Evolutionary conservation across 441 rosid genomes (phyloP).

Genomic region (Raphanus hybrid): DNA sequence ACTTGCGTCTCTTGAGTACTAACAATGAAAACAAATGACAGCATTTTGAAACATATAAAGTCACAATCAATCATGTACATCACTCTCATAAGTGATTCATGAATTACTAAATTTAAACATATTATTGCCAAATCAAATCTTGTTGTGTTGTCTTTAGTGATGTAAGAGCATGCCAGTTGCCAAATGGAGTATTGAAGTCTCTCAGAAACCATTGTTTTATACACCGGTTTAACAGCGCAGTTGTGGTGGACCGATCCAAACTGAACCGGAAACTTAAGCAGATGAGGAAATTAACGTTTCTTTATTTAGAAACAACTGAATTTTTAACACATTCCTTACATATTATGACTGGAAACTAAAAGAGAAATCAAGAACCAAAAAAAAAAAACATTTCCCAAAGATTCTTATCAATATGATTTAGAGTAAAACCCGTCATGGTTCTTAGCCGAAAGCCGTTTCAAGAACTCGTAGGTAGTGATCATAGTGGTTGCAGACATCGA

Average conservation of each 20-base stretch:
- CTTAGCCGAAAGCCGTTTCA: slow-evolving; percentile 80
- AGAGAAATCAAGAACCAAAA: slow-evolving; percentile 23
- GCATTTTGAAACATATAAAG: slow-evolving; percentile 19
- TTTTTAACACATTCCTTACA: slow-evolving; percentile 39
- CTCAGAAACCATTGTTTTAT: background rate
- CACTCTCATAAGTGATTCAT: slow-evolving; percentile 32
- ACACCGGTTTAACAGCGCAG: background rate
- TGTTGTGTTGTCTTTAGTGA: slow-evolving; percentile 10
- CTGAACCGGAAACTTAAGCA: background rate
- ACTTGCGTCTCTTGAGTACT: slow-evolving; percentile 33
- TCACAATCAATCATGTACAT: slow-evolving; percentile 13
- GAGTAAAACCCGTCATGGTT: slow-evolving; percentile 52
- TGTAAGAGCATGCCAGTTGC: slow-evolving; percentile 9
- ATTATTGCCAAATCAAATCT: slow-evolving; percentile 32
- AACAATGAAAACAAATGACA: slow-evolving; percentile 17
- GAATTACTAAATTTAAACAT: slow-evolving; percentile 32
- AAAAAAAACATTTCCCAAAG: slow-evolving; percentile 21
- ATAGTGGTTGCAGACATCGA: slow-evolving; percentile 93
- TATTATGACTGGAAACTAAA: slow-evolving; percentile 24
- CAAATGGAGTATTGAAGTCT: slow-evolving; percentile 16
- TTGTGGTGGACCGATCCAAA: background rate
- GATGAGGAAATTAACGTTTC: slow-evolving; percentile 11
- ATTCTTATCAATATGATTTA: slow-evolving; percentile 38
- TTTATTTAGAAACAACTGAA: slow-evolving; percentile 40
- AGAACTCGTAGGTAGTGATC: slow-evolving; percentile 95